Evolutionary conservation across 805 yeast species (phyloP).

Genomic region (Jamesozyma jinghongensis): DNA sequence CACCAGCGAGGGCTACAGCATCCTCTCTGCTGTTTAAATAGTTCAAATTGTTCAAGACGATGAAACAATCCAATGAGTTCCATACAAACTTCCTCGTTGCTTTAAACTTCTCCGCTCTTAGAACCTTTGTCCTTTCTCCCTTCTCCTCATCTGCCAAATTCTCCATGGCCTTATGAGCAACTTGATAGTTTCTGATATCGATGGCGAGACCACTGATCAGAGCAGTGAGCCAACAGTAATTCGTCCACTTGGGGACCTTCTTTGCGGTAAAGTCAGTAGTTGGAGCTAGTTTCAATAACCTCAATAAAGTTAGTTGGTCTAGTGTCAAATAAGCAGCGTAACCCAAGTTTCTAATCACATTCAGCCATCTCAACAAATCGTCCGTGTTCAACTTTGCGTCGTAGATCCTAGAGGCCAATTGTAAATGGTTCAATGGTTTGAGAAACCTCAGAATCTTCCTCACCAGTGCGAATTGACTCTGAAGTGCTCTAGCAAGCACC

Average conservation of each 20-base stretch:
- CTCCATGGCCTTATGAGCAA: too few relatives aligned
- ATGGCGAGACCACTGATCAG: constrained; percentile 53
- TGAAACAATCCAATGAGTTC: constrained; percentile 66
- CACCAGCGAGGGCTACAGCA: constrained; percentile 74
- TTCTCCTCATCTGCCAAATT: constrained; percentile 27
- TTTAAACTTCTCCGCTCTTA: constrained; percentile 34
- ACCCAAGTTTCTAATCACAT: constrained; percentile 45
- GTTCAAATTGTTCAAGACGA: constrained; percentile 63
- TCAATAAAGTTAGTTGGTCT: constrained; percentile 54
- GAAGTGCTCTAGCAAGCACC: constrained; percentile 44
- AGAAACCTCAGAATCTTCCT: constrained; percentile 80
- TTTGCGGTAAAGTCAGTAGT: constrained; percentile 39
- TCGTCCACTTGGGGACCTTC: constrained; percentile 47
- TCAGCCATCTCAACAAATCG: constrained; percentile 31
- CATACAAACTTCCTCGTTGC: constrained; percentile 60
- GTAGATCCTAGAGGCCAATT: constrained; percentile 55
- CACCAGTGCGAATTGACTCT: constrained; percentile 53
- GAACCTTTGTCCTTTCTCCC: constrained; percentile 26
- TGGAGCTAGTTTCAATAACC: constrained; percentile 39
- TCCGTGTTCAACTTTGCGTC: constrained; percentile 59
- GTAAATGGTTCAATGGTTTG: constrained; percentile 67
- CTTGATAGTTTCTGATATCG: constrained; percentile 46
- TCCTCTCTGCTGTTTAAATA: constrained; percentile 63
- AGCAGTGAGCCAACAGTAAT: constrained; percentile 71
- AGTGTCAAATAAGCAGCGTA: constrained; percentile 54